Evolutionary conservation across 352 stramenopile genomes (phyloP), one percentile per base, ranked within the genome.

Genomic region (Phytophthora pistaciae): DNA sequence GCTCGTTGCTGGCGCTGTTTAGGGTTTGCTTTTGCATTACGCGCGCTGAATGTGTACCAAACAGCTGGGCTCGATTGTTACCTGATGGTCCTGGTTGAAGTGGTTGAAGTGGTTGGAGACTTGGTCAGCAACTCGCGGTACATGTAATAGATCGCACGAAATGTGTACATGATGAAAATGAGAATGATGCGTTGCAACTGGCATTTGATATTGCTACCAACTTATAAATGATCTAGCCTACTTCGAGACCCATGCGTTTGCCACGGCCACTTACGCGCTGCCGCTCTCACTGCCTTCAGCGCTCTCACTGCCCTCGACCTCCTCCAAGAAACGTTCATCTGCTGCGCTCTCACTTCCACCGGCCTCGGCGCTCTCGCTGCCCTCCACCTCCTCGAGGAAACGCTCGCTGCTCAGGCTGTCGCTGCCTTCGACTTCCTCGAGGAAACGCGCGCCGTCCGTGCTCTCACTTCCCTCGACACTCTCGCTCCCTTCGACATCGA

Each of bases 401-500:
- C 36, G 36, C 36, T 44, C 36, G 36, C 36, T 11, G 4, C 14
- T 18, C 11, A 44, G 11, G 14, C 36, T 44, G 11, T 44, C 36
- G 14, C 36, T 44, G 14, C 36, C 16, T 10, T 54, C 46, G 9
- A 54, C 20, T n/a, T 54, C 20, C 3, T 5, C 46, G 1, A 54
- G 46, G 21, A 54, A 54, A 11, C 46, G 46, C 16, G 29, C 46
- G 8, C 21, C 21, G 10, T 50, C 44, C 6, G 5, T 5, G 44
- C 44, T 50, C 18, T 25, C 18, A 50, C 44, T 50, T 1, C 44
- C 42, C 16, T 53, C 46, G 46, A 53, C 33, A 5, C 59, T 66
- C 4, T 66, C 59, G 5, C 49, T 57, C 1, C 29, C 40, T 48
- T 48, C 40, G 13, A 36, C 33, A 10, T 66, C 60, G 9, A 53